Percentiles rank a stretch among this genome's conserved stretches.
Conservation (phyloP, 345 rosid species). For the Gossypium sturtianum region DNA sequence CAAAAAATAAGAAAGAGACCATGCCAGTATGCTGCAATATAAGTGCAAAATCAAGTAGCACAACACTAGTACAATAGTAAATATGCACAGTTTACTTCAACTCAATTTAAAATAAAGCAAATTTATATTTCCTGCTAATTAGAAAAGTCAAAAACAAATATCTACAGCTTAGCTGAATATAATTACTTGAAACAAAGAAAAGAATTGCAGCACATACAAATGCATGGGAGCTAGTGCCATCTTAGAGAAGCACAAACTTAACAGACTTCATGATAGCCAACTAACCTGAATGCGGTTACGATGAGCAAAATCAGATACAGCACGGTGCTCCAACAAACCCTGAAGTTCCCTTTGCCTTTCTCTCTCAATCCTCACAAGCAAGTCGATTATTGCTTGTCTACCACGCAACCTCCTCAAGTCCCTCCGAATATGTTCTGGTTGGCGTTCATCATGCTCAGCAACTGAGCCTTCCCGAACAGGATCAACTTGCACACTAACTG, state of each 20-base stretch:
- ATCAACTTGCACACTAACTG: constrained; percentile 42
- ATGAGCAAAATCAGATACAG: constrained; percentile 98
- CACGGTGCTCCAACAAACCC: constrained; percentile 88
- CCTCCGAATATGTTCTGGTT: constrained; percentile 64
- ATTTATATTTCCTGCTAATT: neutral
- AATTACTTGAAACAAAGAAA: neutral
- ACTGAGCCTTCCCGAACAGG: constrained; percentile 46
- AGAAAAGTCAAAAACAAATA: neutral
- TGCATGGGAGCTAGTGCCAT: neutral
- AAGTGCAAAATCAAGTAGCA: neutral
- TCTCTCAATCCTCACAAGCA: constrained; percentile 82
- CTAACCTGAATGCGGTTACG: constrained; percentile 96
- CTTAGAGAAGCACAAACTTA: neutral
- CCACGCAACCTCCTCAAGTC: constrained; percentile 85
- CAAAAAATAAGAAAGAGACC: neutral
- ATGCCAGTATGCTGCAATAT: neutral
- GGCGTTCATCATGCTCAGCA: constrained; percentile 60
- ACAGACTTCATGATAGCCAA: constrained; percentile 7
- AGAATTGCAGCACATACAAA: constrained; percentile 3
- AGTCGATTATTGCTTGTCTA: constrained; percentile 81
- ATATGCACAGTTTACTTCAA: neutral
- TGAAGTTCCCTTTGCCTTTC: constrained; percentile 90
- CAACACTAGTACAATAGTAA: neutral
- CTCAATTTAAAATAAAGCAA: neutral
- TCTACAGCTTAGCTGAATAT: neutral